Percentiles rank a stretch among this genome's conserved stretches.
These are phyloP conservation scores for Licmophora abbreviata DNA, from an alignment of 108 stramenopile genomes.

Conservation along the genomic window DNA sequence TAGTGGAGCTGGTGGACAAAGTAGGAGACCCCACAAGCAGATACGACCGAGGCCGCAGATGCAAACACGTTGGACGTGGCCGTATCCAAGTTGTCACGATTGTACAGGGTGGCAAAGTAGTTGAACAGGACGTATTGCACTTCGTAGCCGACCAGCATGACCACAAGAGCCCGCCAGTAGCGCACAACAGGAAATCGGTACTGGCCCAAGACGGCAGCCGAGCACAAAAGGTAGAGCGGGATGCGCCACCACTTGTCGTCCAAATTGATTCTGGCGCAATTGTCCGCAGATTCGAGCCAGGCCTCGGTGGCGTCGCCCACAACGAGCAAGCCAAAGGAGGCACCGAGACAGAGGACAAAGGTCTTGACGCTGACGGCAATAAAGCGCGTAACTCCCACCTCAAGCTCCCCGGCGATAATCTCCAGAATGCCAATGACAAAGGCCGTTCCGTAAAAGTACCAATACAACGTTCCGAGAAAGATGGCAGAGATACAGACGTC, in stretches of 20 bases:
- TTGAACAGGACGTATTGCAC: conserved; percentile 23
- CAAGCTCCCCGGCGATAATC: conserved; percentile 42
- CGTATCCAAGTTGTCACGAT: conserved; percentile 22
- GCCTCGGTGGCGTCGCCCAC: conserved; percentile 5
- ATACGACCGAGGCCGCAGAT: conserved; percentile 20
- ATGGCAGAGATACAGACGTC: conserved; percentile 22
- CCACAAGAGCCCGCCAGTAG: conserved; percentile 33
- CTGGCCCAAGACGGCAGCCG: conserved; percentile 28
- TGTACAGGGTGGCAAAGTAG: conserved; percentile 5
- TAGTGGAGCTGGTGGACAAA: conserved; percentile 12
- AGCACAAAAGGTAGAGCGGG: conserved; percentile 28
- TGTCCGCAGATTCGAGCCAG: conserved; percentile 10
- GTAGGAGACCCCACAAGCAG: conserved; percentile 12
- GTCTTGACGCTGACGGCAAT: conserved; percentile 42
- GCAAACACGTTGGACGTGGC: conserved; percentile 23
- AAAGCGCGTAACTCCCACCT: conserved; percentile 40
- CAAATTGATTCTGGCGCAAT: conserved; percentile 19
- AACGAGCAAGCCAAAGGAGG: conserved; percentile 24
- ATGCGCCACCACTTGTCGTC: conserved; percentile 35
- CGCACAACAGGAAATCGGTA: conserved; percentile 37
- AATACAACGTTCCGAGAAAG: conserved; percentile 40
- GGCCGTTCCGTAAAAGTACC: conserved; percentile 45
- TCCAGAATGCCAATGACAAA: conserved; percentile 43
- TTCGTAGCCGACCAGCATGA: conserved; percentile 44
- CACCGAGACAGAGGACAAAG: conserved; percentile 32